phyloP scores from a whole-genome alignment of 495 filamentous ascomycete genomes.

The Penicillium turbatum region DNA sequence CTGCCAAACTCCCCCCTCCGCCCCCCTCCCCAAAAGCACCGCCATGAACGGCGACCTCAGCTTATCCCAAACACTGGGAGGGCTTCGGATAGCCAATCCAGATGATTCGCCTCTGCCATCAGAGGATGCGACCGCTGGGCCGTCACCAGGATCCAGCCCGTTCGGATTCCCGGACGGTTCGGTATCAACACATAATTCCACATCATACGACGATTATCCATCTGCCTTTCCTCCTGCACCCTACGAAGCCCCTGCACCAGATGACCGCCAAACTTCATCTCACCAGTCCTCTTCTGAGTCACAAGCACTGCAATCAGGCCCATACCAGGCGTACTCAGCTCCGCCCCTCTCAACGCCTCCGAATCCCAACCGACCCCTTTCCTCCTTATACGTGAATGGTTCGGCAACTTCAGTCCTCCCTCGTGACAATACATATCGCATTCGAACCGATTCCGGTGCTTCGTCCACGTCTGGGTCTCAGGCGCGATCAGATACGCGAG shows the following conservation, averaged over 20 bases:
- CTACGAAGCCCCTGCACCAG: constrained; percentile 18
- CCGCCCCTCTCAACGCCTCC: constrained; percentile 39
- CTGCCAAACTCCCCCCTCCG: background rate
- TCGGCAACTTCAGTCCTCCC: constrained; percentile 32
- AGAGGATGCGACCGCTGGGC: constrained; percentile 37
- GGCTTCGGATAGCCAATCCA: constrained; percentile 95
- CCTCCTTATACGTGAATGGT: constrained; percentile 51
- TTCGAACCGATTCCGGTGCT: constrained; percentile 61
- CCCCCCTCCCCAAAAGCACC: constrained; percentile 9
- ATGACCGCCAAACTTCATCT: constrained; percentile 31
- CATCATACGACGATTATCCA: constrained; percentile 15
- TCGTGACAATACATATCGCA: constrained; percentile 52
- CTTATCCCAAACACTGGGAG: constrained; percentile 87
- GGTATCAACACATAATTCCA: constrained; percentile 25
- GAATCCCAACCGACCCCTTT: constrained; percentile 50
- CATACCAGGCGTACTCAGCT: constrained; percentile 39
- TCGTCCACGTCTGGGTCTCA: constrained; percentile 55
- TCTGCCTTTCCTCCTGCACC: constrained; percentile 22
- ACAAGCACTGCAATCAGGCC: constrained; percentile 18
- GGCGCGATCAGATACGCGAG: constrained; percentile 56
- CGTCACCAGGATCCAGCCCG: constrained; percentile 19
- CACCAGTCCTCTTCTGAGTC: constrained; percentile 18
- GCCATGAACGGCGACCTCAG: constrained; percentile 90
- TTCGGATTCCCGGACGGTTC: constrained; percentile 26
- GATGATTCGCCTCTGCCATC: constrained; percentile 69